These are phyloP conservation scores for Psilocybe tampanensis DNA, from an alignment of 768 basidiomycete species.

Conservation along the genomic window DNA sequence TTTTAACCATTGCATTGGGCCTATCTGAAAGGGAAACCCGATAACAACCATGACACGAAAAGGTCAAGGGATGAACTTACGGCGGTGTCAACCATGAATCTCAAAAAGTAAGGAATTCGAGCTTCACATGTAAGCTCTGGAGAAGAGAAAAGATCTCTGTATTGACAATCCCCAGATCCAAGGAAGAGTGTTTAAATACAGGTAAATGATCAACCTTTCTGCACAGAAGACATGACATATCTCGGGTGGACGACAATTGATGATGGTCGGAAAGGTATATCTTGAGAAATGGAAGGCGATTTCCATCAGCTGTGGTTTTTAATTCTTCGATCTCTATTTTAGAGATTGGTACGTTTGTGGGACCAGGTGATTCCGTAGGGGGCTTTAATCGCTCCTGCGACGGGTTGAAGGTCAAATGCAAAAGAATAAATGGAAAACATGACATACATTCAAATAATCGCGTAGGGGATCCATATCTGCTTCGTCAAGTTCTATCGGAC, in stretches of 20 bases:
- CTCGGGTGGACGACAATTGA: conserved; percentile 77
- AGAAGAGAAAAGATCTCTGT: conserved; percentile 53
- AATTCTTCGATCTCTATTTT: conserved; percentile 58
- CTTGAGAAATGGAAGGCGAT: conserved; percentile 74
- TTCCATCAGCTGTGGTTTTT: conserved; percentile 78
- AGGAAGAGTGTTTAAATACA: conserved; percentile 46
- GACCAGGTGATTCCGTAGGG: background rate
- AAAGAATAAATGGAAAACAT: background rate
- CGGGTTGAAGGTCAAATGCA: background rate
- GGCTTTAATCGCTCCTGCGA: conserved; percentile 1
- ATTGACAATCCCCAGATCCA: conserved; percentile 69
- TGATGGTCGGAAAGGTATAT: conserved; percentile 70
- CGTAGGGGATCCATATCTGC: conserved; percentile 64
- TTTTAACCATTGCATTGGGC: conserved; percentile 97
- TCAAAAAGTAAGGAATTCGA: conserved; percentile 80
- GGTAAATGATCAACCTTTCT: conserved; percentile 8
- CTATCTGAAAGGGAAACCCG: conserved; percentile 50
- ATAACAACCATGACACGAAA: background rate
- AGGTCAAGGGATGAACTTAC: conserved; percentile 36
- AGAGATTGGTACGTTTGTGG: conserved; percentile 35
- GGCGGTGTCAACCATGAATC: conserved; percentile 95
- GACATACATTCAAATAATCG: conserved; percentile 71
- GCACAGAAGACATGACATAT: conserved; percentile 49
- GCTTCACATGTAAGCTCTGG: conserved; percentile 79
- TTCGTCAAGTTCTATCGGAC: conserved; percentile 72